Conservation (phyloP, 1,284 basidiomycete genomes). For the Nidula niveotomentosa region DNA sequence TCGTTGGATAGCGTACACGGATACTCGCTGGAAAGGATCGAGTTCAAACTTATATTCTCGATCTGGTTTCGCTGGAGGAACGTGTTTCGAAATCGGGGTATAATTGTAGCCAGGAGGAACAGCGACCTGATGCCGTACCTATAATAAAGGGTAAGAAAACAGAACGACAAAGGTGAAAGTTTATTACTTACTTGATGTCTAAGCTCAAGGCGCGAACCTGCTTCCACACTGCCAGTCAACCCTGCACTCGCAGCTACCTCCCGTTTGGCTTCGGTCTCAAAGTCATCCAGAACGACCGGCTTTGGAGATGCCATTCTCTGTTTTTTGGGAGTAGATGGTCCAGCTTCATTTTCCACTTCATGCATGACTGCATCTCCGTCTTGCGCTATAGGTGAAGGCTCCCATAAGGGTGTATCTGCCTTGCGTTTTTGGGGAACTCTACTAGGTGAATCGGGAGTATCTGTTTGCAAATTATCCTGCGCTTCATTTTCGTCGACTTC, state of each 20-base stretch:
- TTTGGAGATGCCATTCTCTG: constrained; percentile 52
- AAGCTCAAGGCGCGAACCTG: constrained; percentile 70
- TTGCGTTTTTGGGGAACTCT: constrained; percentile 31
- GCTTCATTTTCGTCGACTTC: constrained; percentile 12
- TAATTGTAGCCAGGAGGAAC: constrained; percentile 94
- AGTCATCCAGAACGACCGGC: constrained; percentile 85
- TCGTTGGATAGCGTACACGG: constrained; percentile 93
- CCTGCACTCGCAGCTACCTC: constrained; percentile 87
- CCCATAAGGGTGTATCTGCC: constrained; percentile 19
- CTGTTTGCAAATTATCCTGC: constrained; percentile 8
- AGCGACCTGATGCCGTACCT: constrained; percentile 95
- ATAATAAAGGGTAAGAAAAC: constrained; percentile 6
- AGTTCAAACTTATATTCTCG: constrained; percentile 95
- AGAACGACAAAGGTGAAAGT: not conserved
- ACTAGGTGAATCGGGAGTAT: not conserved
- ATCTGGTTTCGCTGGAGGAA: constrained; percentile 90
- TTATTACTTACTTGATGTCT: constrained; percentile 65
- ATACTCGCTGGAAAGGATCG: constrained; percentile 97
- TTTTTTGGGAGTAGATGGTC: constrained; percentile 43
- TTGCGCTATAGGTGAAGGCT: constrained; percentile 6
- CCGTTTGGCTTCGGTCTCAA: constrained; percentile 86
- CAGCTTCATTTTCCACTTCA: constrained; percentile 21
- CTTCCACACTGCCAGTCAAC: constrained; percentile 63
- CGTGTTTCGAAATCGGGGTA: constrained; percentile 88
- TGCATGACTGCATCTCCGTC: constrained; percentile 16